Evolutionary conservation across 2,329 filamentous ascomycete species (phyloP), one percentile per base, ranked within the genome.

Genomic region (Lecanicillium sp.): DNA sequence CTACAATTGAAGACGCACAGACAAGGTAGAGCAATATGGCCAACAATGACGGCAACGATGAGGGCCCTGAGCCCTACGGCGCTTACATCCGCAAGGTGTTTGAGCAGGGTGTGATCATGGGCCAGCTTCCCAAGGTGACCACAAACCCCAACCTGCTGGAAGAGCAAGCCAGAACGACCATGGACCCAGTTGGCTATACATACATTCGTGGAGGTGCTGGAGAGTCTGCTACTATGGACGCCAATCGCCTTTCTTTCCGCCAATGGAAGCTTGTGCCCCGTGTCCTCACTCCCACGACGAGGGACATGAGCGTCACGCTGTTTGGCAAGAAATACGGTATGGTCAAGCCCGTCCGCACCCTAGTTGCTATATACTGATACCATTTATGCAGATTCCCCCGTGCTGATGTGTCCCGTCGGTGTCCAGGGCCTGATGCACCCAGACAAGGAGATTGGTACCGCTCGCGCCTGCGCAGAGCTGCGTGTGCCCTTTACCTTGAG

Each of bases 341-440:
- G 50, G 44, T 17, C 11, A 15, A 22, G 17, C 2, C 25, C 25
- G 25, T 27, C 25, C 13, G 6, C n/a, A 31, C 13, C 2, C 6
- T 2, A 11, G 4, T 27, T 10, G 9, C 20, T 4, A 17, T 17
- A 19, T 6, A 15, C 17, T 28, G 29, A 41, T 28, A 17, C 17
- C 13, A 17, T 8, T 13, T 14, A 27, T 31, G 17, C 39, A 56
- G 55, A 63, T 3, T 65, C 60, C 13, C 79, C 79, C 0, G 47
- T 84, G 1, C 53, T 84, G 2, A 72, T 82, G 51, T 81, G 81
- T 1, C 83, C 83, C 0, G 68, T 87, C 2, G 83, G 84, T 0
- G 79, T 85, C 0, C 81, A 87, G 49, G 64, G 65, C 2, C 77
- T 84, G 22, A 79, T 83, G 52, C 81, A 88, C 48, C 54, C 63